Base-by-base conservation (phyloP, 2,329 filamentous ascomycete species). In the Exophiala lecanii-corni region DNA sequence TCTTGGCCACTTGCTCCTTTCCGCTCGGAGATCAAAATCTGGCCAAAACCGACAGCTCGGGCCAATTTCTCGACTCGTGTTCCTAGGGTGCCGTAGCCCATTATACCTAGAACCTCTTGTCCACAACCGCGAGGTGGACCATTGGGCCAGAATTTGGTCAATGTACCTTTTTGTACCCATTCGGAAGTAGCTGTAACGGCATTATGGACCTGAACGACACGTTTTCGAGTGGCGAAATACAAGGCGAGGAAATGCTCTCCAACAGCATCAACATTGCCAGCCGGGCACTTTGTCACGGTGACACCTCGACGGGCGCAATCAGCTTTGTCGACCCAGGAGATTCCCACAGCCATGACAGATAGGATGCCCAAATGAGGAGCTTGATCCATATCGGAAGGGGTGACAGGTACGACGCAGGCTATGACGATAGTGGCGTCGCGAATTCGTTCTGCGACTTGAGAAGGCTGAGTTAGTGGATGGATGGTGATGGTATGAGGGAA, bases 1-100 rank as follows among this genome's bases (percentile, higher is more conserved):
- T 35, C 47, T 9, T 39, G 46, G 0, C 41, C 47, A 12, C 53
- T 50, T 2, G 57, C 51, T 28, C 63, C 62, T 48, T 70, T 72
- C 21, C 72, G 64, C 43, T 67, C 70, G n/a, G 72, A 67, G 20
- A 75, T 56, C 9, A 74, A 53, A 9, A 75, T 68, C 37, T 63
- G 60, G 10, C 40, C 45, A 70, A 74, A 75, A 5, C 70, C 70
- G 38, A 75, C 53, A 9, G 64, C 66, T 36, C 57, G 59, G 18
- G 63, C 68, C n/a, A 75, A 56, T 23, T 55, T 57, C 33, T 66
- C 71, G 30, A 75, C 67, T 16, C 65, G 59, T 49, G 69, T 70
- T 57, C 72, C 72, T 23, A 75, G 57, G 12, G 62, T 61, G 1
- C 73, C 73, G 55, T 74, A 74, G 1, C 73, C 72, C 39, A 76